Evolutionary conservation across 2,329 filamentous ascomycete genomes (phyloP).

Genomic region (Talaromyces funiculosus): DNA sequence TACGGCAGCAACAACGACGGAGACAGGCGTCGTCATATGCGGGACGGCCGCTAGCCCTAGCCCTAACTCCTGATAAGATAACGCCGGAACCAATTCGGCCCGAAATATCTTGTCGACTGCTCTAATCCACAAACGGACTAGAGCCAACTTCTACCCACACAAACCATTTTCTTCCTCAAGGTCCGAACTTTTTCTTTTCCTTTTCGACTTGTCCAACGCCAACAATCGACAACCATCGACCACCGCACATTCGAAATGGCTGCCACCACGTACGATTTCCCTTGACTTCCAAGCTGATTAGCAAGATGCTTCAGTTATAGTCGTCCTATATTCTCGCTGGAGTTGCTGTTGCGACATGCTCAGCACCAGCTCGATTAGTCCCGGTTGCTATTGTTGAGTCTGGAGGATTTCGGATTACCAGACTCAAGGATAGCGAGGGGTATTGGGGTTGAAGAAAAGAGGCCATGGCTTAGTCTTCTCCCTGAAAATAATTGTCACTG

Average conservation of each 20-base stretch:
- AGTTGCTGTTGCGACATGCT: conserved; percentile 42
- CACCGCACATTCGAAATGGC: conserved; percentile 50
- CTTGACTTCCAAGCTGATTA: conserved; percentile 47
- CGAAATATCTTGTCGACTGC: neutral
- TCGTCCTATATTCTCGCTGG: conserved; percentile 73
- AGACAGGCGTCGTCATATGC: conserved; percentile 15
- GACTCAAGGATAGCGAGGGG: conserved; percentile 55
- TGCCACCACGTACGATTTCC: conserved; percentile 48
- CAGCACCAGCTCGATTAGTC: conserved; percentile 76
- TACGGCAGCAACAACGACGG: neutral
- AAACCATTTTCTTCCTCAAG: conserved; percentile 24
- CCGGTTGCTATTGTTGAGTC: conserved; percentile 28
- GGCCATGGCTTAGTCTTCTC: conserved; percentile 52
- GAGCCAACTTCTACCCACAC: conserved; percentile 32
- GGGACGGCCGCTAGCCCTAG: conserved; percentile 15
- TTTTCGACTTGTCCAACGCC: conserved; percentile 31
- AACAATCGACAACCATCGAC: conserved; percentile 36
- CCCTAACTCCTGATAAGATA: conserved; percentile 21
- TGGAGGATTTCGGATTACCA: neutral
- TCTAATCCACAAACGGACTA: conserved; percentile 20
- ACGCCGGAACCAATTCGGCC: neutral
- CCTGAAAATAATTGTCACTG: conserved; percentile 68
- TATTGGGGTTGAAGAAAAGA: conserved; percentile 68
- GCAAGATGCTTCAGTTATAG: conserved; percentile 57
- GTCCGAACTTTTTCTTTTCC: conserved; percentile 22